Evolutionary conservation across 371 early-diverging fungal genomes (phyloP).

Genomic region (Phascolomyces articulosus): DNA sequence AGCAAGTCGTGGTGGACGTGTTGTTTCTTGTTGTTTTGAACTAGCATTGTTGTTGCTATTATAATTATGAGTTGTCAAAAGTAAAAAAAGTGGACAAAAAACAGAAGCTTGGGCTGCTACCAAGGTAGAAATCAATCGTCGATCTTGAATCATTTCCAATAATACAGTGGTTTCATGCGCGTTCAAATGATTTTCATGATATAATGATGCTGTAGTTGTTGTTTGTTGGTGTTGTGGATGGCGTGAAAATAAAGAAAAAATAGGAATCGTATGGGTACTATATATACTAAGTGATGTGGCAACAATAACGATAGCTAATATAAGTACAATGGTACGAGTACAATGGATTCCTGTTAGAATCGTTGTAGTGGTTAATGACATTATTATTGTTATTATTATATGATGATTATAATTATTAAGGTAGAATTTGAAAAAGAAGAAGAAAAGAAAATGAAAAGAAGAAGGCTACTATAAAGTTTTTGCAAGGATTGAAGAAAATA

Average conservation of each 20-base stretch:
- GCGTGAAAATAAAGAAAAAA: constrained; percentile 17
- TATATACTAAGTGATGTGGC: constrained; percentile 31
- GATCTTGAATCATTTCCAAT: constrained; percentile 38
- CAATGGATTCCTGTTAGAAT: constrained; percentile 7
- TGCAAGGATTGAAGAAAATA: no score
- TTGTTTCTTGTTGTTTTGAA: constrained; percentile 7
- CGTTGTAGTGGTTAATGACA: neutral
- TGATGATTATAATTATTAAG: neutral
- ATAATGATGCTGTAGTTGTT: neutral
- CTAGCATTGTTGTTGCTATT: neutral
- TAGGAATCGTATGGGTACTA: constrained; percentile 25
- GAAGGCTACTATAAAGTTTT: no score
- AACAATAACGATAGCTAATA: constrained; percentile 31
- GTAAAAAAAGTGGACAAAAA: constrained; percentile 39
- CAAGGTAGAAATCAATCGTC: constrained; percentile 46
- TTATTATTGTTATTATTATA: neutral
- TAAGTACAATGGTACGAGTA: constrained; percentile 25
- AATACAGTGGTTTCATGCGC: constrained; percentile 4
- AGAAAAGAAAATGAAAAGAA: constrained; percentile 1
- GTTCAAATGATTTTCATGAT: neutral
- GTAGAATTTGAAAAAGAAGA: neutral
- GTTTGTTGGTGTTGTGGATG: neutral
- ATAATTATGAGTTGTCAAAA: constrained; percentile 5
- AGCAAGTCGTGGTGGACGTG: neutral
- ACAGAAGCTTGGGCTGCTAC: constrained; percentile 50